Evolutionary conservation across 148 eudicot species (phyloP), one percentile per base, ranked within the genome.

Genomic region (Rhododendron williamsianum): DNA sequence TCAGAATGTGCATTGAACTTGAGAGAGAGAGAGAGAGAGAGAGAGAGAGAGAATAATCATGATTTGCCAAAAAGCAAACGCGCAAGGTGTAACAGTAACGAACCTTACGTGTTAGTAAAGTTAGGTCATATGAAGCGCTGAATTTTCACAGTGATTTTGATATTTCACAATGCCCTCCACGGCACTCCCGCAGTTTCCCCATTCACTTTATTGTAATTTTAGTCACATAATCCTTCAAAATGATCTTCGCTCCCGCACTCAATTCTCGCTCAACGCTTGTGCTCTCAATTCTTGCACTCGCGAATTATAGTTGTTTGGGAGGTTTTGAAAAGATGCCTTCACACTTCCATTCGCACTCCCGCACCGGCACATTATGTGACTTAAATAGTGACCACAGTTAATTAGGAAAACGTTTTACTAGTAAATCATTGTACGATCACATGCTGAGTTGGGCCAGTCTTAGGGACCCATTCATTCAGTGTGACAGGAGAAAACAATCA

Each of bases 161-260:
- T 63, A 63, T 23, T 63, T 63, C 10, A 3, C 60, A 54, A 16
- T 54, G 60, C 23, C 60, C 11, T 21, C 23, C 27, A 60, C 27
- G 69, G 27, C 30, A 63, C 27, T n/a, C 3, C 71, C n/a, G 3
- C 25, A 2, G 69, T 7, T 2, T 63, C 4, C 71, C 27, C 71
- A 63, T 63, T 63, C 11, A 8, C 11, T 63, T 23, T 23, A 63
- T 0, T 2, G 69, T 63, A 30, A 19, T 10, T 10, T 52, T 15
- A 15, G 58, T 52, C 58, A 54, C 21, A 54, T 18, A 13, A 54
- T 16, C 60, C 0, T 2, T 51, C 0, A 51, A 51, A 51, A 51
- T 3, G 0, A 0, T 51, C 0, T 10, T 51, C 0, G 15, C 0
- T 4, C 0, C 1, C 21, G 19, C 6, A 54, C 1, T 54, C 23